phyloP scores from a whole-genome alignment of 345 rosid species.

The Camelina hispida region DNA sequence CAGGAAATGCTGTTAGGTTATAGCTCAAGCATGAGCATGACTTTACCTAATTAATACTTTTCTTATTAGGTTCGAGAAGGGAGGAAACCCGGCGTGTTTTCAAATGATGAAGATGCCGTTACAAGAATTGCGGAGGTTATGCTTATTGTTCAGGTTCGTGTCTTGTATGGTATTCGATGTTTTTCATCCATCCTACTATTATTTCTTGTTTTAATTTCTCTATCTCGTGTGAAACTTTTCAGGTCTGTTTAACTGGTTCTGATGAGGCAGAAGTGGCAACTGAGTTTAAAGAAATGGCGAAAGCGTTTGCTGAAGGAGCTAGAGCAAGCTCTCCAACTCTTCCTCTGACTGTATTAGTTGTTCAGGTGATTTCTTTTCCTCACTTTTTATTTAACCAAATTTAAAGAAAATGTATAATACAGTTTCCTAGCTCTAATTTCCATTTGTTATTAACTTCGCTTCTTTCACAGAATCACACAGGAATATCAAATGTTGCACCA shows the following conservation, averaged over 20 bases:
- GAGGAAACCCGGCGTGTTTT: constrained; percentile 54
- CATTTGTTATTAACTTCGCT: not conserved
- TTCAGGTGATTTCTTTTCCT: constrained; percentile 65
- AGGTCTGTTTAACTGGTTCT: constrained; percentile 63
- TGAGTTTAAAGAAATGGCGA: constrained; percentile 73
- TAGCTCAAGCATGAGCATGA: constrained; percentile 15
- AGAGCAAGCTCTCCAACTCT: constrained; percentile 64
- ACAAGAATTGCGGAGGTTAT: constrained; percentile 75
- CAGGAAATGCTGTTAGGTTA: constrained; percentile 11
- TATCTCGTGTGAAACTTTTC: constrained; percentile 22
- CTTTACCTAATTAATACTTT: not conserved
- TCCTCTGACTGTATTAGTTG: constrained; percentile 83
- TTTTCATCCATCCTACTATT: not conserved
- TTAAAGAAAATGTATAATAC: not conserved
- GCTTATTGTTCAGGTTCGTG: constrained; percentile 92
- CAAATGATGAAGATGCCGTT: constrained; percentile 53
- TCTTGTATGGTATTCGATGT: constrained; percentile 16
- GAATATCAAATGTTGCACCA: constrained; percentile 94
- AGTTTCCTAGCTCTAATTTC: not conserved
- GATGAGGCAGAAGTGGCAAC: constrained; percentile 55
- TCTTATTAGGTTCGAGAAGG: constrained; percentile 89
- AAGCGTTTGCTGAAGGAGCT: constrained; percentile 72
- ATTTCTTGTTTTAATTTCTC: constrained; percentile 6
- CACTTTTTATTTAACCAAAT: not conserved
- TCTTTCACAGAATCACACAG: constrained; percentile 78